Base-by-base conservation (phyloP, 2,329 filamentous ascomycete species). In the Trichoderma sp. region DNA sequence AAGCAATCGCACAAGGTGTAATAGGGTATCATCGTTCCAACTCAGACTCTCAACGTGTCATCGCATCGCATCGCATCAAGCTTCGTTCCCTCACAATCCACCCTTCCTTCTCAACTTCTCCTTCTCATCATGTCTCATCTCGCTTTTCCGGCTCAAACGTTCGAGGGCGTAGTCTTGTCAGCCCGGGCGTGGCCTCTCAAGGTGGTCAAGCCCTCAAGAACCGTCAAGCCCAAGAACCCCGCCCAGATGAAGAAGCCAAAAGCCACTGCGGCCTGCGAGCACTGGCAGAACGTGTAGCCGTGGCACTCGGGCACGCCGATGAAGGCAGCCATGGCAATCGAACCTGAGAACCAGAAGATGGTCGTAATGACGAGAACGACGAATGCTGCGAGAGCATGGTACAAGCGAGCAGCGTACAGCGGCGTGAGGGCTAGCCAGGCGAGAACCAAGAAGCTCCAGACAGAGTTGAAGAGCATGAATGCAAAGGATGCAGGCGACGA, bases 311-410 rank as follows among this genome's bases (percentile, higher is more conserved):
- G 79, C 17, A 84, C 81, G 61, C 85, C 84, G 65, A 92, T 77
- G 63, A 82, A 81, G 21, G 87, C 88, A 0, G 90, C 92, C 12
- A 93, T 77, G 0, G 92, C 91, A 69, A 96, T 88, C 71, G 92
- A 90, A 7, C 92, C 92, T 0, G 90, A 88, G 73, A 97, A 95
- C 93, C 93, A 97, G 81, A 96, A 96, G 64, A 96, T 82, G 78
- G 90, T 88, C 10, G 91, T 95, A 26, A 95, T 69, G 54, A 80
- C 81, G 72, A 96, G 90, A 39, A 91, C 81, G 1, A 72, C 87
- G 19, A 93, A 80, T 17, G 92, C 85, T 51, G 83, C 86, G 58
- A 86, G 85, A 60, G 83, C 84, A 75, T 92, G 86, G 71, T 88
- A 88, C 12, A 87, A 71, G 26, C 80, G 79, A 3, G 84, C 81